phyloP scores from a whole-genome alignment of 164 flowering plant genomes.

The Nymphaea thermarum region DNA sequence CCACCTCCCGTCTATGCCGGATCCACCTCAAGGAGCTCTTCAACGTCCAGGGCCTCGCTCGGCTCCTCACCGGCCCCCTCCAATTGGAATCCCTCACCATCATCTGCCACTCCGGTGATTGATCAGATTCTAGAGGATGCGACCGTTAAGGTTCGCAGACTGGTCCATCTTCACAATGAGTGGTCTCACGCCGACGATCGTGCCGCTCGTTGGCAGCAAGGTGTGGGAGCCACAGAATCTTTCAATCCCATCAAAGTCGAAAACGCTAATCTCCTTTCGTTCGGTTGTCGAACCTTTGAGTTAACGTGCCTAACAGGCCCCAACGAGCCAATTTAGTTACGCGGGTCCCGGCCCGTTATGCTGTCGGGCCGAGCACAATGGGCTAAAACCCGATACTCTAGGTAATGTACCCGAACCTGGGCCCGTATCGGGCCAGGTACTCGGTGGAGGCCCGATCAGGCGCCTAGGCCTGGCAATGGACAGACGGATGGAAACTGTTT shows the following conservation, averaged over 20 bases:
- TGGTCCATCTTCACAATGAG: slow-evolving; percentile 64
- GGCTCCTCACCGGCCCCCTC: slow-evolving; percentile 40
- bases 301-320: too few species aligned
- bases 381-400: too few species aligned
- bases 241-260: slow-evolving; percentile 62
- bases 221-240: slow-evolving; percentile 40
- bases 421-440: too few species aligned
- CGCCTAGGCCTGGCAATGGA: too few species aligned
- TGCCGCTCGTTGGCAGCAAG: slow-evolving; percentile 38
- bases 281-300: too few species aligned
- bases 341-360: too few species aligned
- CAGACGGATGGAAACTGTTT: too few species aligned
- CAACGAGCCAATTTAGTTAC: too few species aligned
- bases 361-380: too few species aligned
- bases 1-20: slow-evolving; percentile 32
- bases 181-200: slow-evolving; percentile 64
- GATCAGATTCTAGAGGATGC: slow-evolving; percentile 41
- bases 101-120: slow-evolving; percentile 61
- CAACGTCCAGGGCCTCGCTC: slow-evolving; percentile 58
- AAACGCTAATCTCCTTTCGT: too few species aligned
- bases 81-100: slow-evolving; percentile 47
- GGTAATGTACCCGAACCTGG: too few species aligned
- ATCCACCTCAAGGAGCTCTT: slow-evolving; percentile 60
- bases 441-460: too few species aligned
- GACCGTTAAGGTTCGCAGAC: slow-evolving; percentile 16